A percentile compares a stretch with the other conserved stretches of the same genome.
Evolutionary conservation across 495 filamentous ascomycete genomes (phyloP).

Genomic region (Podospora sp.): DNA sequence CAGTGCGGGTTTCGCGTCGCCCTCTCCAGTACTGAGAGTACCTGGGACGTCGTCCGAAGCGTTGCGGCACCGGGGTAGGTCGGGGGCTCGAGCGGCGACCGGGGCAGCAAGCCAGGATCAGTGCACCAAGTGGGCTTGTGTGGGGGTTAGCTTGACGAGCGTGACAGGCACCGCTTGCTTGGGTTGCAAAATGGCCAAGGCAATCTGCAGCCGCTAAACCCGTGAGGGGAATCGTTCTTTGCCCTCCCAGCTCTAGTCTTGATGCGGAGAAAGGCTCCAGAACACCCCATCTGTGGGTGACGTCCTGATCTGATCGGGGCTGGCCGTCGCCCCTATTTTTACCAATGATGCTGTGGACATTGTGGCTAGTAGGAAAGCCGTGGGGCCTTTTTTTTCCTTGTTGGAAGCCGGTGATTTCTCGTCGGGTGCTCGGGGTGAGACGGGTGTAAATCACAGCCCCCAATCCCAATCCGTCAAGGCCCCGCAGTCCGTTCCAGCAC

Average conservation of each 20-base stretch:
- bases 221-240: conserved; percentile 22
- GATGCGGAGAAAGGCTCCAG: conserved; percentile 28
- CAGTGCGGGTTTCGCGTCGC: conserved; percentile 34
- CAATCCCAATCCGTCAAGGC: background rate
- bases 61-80: conserved; percentile 20
- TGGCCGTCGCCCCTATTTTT: conserved; percentile 1
- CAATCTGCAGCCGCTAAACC: conserved; percentile 21
- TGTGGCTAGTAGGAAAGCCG: background rate
- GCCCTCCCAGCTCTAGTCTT: conserved; percentile 22
- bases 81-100: conserved; percentile 30
- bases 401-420: background rate
- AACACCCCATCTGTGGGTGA: conserved; percentile 17
- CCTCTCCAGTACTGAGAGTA: conserved; percentile 20
- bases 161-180: conserved; percentile 24
- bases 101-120: conserved; percentile 29
- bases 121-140: conserved; percentile 35
- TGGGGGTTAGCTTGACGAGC: conserved; percentile 40
- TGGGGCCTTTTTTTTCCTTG: background rate
- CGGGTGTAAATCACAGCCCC: background rate
- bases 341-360: background rate
- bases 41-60: conserved; percentile 19
- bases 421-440: background rate
- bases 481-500: background rate
- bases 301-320: conserved; percentile 23
- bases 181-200: conserved; percentile 21